Base-by-base conservation (phyloP, 805 yeast species). In the Yarrowia divulgata region DNA sequence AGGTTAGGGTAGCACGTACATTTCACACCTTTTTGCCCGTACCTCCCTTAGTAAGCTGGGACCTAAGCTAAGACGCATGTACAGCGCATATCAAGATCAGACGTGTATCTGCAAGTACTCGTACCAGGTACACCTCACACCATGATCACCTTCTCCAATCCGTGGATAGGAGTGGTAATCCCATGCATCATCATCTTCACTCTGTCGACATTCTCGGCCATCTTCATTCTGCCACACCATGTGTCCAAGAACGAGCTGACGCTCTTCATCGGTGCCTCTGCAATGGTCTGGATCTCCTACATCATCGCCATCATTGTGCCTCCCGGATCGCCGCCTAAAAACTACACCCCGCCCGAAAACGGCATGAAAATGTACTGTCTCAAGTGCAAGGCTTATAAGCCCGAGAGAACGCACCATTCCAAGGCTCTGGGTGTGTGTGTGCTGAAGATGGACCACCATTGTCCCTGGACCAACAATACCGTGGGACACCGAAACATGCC, bases 401-500 rank as follows among this genome's bases (percentile, higher is more conserved):
- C 97, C 0, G 94, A 89, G 74, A 79, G 97, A 71, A 75, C 91
- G 4, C 97, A 93, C 76, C 97, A 93, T 79, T 93, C 97, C 77
- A 89, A 89, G 73, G 84, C 86, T 0, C 91, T 78, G 70, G 72
- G 74, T n/a, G 73, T 71, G 49, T 93, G 97, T 77, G 88, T 93
- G n/a, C 77, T 93, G 69, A 85, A 86, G 75, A 93, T 93, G 97
- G 98, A 93, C 77, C 98, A 93, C 76, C 97, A 93, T 79, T 88
- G 89, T 42, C 97, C 97, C 0, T 93, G 97, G 97, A 91, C 97
- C 0, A 85, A 86, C 77, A 93, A 91, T 75, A 93, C 97, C 75
- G 94, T 93, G 23, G 98, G 98, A 0, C 87, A 86, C 75, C 77
- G 78, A 0, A 93, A 93, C 75, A 81, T 86, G 77, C 91, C 97